These are phyloP conservation scores for Meira miltonrushii DNA, from an alignment of 1,284 basidiomycete genomes.

Conservation along the genomic window DNA sequence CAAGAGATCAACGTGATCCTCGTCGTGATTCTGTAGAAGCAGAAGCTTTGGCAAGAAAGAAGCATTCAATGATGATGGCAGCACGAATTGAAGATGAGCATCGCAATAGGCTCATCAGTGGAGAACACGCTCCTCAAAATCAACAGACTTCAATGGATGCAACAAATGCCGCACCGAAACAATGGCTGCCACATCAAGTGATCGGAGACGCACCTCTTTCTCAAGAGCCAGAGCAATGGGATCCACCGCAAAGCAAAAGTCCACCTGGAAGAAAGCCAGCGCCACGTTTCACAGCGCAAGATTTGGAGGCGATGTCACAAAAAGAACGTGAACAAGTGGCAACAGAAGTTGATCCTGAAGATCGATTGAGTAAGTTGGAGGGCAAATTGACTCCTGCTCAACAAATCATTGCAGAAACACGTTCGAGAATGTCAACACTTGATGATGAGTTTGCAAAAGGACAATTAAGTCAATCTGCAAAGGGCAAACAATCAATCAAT, in stretches of 20 bases:
- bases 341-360: conserved; percentile 6
- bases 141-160: conserved; percentile 13
- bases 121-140: conserved; percentile 4
- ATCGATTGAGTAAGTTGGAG: conserved; percentile 15
- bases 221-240: background rate
- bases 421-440: conserved; percentile 27
- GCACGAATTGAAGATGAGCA: conserved; percentile 44
- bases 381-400: conserved; percentile 38
- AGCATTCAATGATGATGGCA: conserved; percentile 36
- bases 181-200: conserved; percentile 14
- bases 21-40: conserved; percentile 17
- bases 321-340: conserved; percentile 13
- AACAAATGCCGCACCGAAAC: conserved; percentile 13
- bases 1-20: background rate
- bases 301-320: conserved; percentile 7
- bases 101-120: conserved; percentile 21
- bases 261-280: conserved; percentile 37
- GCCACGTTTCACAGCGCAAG: conserved; percentile 12
- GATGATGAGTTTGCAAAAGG: conserved; percentile 24
- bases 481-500: conserved; percentile 8
- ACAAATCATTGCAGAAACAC: conserved; percentile 40
- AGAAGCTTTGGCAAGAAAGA: conserved; percentile 33
- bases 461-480: background rate
- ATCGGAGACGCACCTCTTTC: background rate
- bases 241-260: conserved; percentile 21